Base-by-base conservation (phyloP, 139 green algal genomes). In the Axilococcus clingmanii region DNA sequence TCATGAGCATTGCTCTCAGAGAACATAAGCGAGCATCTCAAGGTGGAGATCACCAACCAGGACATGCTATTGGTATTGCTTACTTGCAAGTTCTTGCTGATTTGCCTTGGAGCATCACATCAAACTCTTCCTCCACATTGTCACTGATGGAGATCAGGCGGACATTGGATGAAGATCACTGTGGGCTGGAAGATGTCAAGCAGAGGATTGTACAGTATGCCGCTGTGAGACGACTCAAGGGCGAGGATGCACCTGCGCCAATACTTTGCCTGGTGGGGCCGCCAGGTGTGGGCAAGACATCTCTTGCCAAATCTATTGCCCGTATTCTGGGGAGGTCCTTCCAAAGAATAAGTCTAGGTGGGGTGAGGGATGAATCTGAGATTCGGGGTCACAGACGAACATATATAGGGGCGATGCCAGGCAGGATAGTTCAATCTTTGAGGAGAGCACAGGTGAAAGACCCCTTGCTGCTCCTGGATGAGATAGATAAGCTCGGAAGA, bases 361-460 rank as follows among this genome's bases (percentile, higher is more conserved):
- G 90, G 2, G 75, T 97, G 48, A 79, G 81, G 19, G 90, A 97
- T 57, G 88, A 95, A 35, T 85, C 88, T 2, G 90, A 97, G 63
- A 57, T 97, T 59, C 94, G 95, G 60, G 87, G 75, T 16, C 83
- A 93, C 64, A 62, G 90, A 36, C 75, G 91, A 16, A 98, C 91
- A 0, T 98, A 98, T 69, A 85, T 98, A 7, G 91, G 91, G 17
- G 90, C 91, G 20, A 96, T 98, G 87, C 91, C 91, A 9, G 91
- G 91, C 41, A 31, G 27, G 23, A 22, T 63, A n/a, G 33, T 57
- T 20, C 14, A 48, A n/a, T 29, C 49, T 9, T 22, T 57, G 49
- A 32, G 41, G 27, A 32, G 55, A 44, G 73, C 57, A 49, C 55
- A 86, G 74, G 82, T 79, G 20, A 67, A 48, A 55, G 95, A 98